A percentile compares a stretch with the other conserved stretches of the same genome.
Conservation (phyloP, 2,329 filamentous ascomycete genomes). For the Polychaeton citri region DNA sequence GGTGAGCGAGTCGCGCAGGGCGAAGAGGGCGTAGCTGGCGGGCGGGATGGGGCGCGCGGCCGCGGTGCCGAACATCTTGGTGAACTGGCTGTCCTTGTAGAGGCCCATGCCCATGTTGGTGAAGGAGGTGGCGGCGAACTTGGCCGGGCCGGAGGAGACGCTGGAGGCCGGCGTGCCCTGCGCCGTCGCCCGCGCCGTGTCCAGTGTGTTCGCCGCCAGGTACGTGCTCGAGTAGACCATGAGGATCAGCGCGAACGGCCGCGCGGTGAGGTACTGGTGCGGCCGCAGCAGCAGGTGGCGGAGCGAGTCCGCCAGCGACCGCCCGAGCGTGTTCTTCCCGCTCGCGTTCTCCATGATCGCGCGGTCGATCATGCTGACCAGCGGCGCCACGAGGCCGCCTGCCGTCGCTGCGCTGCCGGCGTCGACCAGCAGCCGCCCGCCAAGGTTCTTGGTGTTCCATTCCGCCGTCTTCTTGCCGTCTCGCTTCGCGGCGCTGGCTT, state of each 20-base stretch:
- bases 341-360: slow-evolving; percentile 58
- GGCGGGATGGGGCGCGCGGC: slow-evolving; percentile 45
- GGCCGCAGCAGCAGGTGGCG: slow-evolving; percentile 45
- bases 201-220: slow-evolving; percentile 73
- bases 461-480: slow-evolving; percentile 4
- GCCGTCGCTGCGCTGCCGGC: slow-evolving; percentile 55
- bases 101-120: slow-evolving; percentile 77
- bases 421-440: slow-evolving; percentile 54
- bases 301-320: slow-evolving; percentile 48
- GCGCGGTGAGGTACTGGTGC: slow-evolving; percentile 47
- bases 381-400: slow-evolving; percentile 62
- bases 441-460: slow-evolving; percentile 69
- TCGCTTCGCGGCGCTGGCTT: neutral
- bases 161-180: slow-evolving; percentile 41
- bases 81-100: slow-evolving; percentile 81
- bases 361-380: slow-evolving; percentile 83
- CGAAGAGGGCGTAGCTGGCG: slow-evolving; percentile 65
- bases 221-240: slow-evolving; percentile 79
- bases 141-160: slow-evolving; percentile 61
- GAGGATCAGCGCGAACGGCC: slow-evolving; percentile 53
- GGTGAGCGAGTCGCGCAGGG: slow-evolving; percentile 70
- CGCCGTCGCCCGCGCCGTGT: slow-evolving; percentile 60
- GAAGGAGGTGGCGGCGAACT: slow-evolving; percentile 68
- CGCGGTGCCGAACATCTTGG: slow-evolving; percentile 61
- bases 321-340: slow-evolving; percentile 46